phyloP scores from a whole-genome alignment of 768 basidiomycete species.

The Rossbeevera mucosa region DNA sequence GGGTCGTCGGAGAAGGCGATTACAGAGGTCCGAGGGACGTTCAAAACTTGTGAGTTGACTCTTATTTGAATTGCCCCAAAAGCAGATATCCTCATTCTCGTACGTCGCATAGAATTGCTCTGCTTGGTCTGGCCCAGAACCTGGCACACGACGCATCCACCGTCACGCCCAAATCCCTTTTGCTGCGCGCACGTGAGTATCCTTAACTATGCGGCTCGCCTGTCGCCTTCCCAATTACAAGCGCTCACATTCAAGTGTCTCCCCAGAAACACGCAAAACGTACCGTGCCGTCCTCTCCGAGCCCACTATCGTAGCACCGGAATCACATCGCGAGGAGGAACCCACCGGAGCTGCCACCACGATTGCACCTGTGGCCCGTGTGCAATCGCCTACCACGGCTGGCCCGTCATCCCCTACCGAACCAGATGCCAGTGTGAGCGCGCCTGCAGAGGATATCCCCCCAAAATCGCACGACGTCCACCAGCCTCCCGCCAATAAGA shows the following conservation, averaged over 20 bases:
- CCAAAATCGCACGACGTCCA: not conserved
- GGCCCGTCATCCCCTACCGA: not conserved
- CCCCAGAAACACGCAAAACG: conserved; percentile 71
- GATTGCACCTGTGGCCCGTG: not conserved
- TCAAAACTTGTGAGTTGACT: conserved; percentile 61
- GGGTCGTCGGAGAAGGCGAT: conserved; percentile 56
- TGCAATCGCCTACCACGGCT: not conserved
- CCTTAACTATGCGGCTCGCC: not conserved
- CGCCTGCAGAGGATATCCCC: not conserved
- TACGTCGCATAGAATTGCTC: conserved; percentile 48
- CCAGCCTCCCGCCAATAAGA: conserved; percentile 5
- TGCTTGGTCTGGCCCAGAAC: conserved; percentile 69
- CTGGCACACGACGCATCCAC: conserved; percentile 59
- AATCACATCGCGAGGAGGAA: not conserved
- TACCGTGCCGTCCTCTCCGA: conserved; percentile 78
- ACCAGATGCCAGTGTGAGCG: not conserved
- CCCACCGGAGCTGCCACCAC: not conserved
- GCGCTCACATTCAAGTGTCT: not conserved
- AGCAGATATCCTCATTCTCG: not conserved
- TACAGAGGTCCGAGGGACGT: conserved; percentile 70
- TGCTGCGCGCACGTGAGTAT: conserved; percentile 67
- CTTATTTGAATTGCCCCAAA: not conserved
- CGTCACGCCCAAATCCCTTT: conserved; percentile 57
- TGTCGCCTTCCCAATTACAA: not conserved
- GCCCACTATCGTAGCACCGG: conserved; percentile 56